Evolutionary conservation across 2,329 filamentous ascomycete genomes (phyloP).

Genomic region (Moelleriella libera): DNA sequence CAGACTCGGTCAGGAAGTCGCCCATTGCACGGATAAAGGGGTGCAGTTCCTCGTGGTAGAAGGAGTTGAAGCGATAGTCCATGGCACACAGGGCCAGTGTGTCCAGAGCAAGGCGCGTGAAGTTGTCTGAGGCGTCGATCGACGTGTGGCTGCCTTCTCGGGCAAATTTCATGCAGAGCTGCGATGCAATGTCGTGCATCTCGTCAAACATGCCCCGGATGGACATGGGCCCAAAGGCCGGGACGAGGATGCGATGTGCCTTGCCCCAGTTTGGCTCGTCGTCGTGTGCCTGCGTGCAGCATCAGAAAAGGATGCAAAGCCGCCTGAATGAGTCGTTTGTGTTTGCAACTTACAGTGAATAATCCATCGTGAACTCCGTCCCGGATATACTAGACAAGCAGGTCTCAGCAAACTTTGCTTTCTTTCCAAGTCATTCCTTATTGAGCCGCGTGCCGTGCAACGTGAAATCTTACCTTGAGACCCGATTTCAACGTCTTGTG

Average conservation of each 20-base stretch:
- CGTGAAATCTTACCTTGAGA: slow-evolving; percentile 20
- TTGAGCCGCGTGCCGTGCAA: neutral
- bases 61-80: slow-evolving; percentile 61
- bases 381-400: slow-evolving; percentile 31
- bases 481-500: slow-evolving; percentile 37
- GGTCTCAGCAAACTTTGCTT: no score
- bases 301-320: neutral
- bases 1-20: slow-evolving; percentile 43
- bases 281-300: slow-evolving; percentile 17
- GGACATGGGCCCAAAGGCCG: slow-evolving; percentile 54
- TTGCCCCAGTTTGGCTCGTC: slow-evolving; percentile 51
- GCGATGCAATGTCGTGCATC: slow-evolving; percentile 53
- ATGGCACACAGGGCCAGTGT: slow-evolving; percentile 59
- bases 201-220: slow-evolving; percentile 57
- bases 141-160: slow-evolving; percentile 41
- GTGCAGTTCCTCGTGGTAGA: slow-evolving; percentile 54
- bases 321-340: neutral
- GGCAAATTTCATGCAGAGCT: slow-evolving; percentile 55
- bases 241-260: slow-evolving; percentile 51
- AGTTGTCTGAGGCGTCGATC: slow-evolving; percentile 51
- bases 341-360: slow-evolving; percentile 39
- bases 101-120: slow-evolving; percentile 60
- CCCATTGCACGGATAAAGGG: slow-evolving; percentile 58
- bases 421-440: no score
- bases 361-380: slow-evolving; percentile 50